These are phyloP conservation scores for Talaromyces adpressus DNA, from an alignment of 495 filamentous ascomycete species.

Conservation along the genomic window DNA sequence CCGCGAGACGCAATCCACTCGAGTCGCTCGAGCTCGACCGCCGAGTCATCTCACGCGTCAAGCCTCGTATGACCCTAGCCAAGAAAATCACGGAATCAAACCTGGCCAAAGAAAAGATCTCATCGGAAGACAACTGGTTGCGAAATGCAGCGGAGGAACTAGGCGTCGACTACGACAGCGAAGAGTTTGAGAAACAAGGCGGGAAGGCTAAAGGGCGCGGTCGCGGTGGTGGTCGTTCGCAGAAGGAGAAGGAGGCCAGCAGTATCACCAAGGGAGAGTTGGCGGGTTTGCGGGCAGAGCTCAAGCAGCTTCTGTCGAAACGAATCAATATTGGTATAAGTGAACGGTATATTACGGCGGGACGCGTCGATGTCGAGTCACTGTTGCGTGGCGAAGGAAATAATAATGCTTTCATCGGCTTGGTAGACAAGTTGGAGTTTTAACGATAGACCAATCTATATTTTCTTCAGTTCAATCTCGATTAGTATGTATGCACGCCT, in stretches of 20 bases:
- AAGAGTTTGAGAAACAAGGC: conserved; percentile 60
- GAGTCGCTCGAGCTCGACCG: conserved; percentile 78
- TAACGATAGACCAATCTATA: conserved; percentile 11
- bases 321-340: conserved; percentile 88
- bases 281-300: conserved; percentile 34
- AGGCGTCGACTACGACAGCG: conserved; percentile 87
- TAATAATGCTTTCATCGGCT: conserved; percentile 52
- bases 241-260: conserved; percentile 65
- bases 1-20: conserved; percentile 53
- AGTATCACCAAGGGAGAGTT: conserved; percentile 65
- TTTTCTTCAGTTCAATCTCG: background rate
- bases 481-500: background rate
- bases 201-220: conserved; percentile 60
- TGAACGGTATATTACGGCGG: conserved; percentile 77
- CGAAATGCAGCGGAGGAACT: conserved; percentile 82
- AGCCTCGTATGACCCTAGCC: conserved; percentile 64
- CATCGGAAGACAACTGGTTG: conserved; percentile 78
- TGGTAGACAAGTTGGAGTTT: conserved; percentile 47
- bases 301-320: conserved; percentile 53
- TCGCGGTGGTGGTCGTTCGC: conserved; percentile 58
- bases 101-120: conserved; percentile 80
- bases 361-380: conserved; percentile 74
- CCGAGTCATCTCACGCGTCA: conserved; percentile 65
- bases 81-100: conserved; percentile 77
- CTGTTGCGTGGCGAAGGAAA: conserved; percentile 57